Conservation (phyloP, 176 grass and related monocot genomes). For the Paspalum notatum region DNA sequence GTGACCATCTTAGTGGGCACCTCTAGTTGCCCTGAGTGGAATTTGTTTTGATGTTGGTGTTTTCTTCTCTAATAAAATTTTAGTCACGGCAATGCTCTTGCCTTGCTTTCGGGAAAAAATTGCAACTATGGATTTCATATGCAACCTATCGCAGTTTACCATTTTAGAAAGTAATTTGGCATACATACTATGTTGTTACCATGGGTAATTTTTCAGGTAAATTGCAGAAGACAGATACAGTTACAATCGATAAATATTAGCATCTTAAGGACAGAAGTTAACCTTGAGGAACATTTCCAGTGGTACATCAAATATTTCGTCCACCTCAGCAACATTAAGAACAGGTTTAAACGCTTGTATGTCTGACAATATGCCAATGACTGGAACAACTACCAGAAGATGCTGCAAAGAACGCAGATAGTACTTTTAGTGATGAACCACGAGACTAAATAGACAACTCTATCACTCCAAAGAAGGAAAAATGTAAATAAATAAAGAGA, state of each 20-base stretch:
- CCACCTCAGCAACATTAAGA: constrained; percentile 60
- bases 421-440: constrained; percentile 1
- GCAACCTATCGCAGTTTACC: constrained; percentile 12
- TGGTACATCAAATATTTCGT: constrained; percentile 66
- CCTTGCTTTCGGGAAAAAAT: no score
- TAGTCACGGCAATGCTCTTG: no score
- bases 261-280: constrained; percentile 19
- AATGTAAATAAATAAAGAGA: background rate
- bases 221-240: background rate
- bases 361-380: constrained; percentile 61
- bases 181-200: background rate
- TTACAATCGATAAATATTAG: background rate
- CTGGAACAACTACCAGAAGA: constrained; percentile 73
- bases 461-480: background rate
- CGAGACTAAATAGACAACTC: background rate
- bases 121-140: background rate
- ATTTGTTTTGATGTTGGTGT: no score
- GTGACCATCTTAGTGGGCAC: no score
- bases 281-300: constrained; percentile 89
- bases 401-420: constrained; percentile 49
- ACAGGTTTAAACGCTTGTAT: constrained; percentile 53
- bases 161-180: constrained; percentile 5
- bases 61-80: no score
- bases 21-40: no score
- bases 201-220: background rate